phyloP scores from a whole-genome alignment of 257 asterid species.

The Cynanchum wilfordii region DNA sequence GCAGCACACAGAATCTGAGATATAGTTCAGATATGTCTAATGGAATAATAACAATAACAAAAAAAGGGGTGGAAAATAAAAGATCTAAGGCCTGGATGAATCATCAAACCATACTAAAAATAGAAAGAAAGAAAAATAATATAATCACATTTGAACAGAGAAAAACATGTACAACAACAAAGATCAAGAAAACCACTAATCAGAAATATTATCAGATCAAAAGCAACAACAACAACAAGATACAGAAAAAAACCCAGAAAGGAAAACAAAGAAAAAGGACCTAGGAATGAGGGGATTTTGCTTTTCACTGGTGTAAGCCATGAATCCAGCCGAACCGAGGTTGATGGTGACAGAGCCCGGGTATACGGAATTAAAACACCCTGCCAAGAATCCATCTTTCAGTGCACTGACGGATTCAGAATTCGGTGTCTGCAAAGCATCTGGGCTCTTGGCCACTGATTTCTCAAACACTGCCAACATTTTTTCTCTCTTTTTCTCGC shows the following conservation, averaged over 20 bases:
- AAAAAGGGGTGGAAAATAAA: neutral
- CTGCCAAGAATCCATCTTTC: slow-evolving; percentile 71
- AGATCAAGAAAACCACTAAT: slow-evolving; percentile 5
- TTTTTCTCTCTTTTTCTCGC: slow-evolving; percentile 9
- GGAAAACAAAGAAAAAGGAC: slow-evolving; percentile 21
- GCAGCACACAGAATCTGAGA: neutral
- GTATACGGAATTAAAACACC: slow-evolving; percentile 52
- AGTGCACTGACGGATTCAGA: slow-evolving; percentile 47
- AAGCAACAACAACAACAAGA: neutral
- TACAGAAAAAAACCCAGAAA: neutral
- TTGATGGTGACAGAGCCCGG: slow-evolving; percentile 67
- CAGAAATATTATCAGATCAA: slow-evolving; percentile 19
- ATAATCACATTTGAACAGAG: neutral
- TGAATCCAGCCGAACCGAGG: slow-evolving; percentile 63
- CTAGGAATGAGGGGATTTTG: slow-evolving; percentile 83
- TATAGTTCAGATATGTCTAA: neutral
- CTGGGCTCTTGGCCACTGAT: slow-evolving; percentile 84
- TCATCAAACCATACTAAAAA: neutral
- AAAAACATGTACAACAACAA: neutral
- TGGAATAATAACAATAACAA: neutral
- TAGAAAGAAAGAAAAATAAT: neutral
- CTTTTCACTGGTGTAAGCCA: slow-evolving; percentile 59
- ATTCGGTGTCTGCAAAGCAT: slow-evolving; percentile 56
- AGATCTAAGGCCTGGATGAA: slow-evolving; percentile 1
- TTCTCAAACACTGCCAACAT: slow-evolving; percentile 85